phyloP scores from a whole-genome alignment of 2,329 filamentous ascomycete genomes.

The Colletotrichum plurivorum region DNA sequence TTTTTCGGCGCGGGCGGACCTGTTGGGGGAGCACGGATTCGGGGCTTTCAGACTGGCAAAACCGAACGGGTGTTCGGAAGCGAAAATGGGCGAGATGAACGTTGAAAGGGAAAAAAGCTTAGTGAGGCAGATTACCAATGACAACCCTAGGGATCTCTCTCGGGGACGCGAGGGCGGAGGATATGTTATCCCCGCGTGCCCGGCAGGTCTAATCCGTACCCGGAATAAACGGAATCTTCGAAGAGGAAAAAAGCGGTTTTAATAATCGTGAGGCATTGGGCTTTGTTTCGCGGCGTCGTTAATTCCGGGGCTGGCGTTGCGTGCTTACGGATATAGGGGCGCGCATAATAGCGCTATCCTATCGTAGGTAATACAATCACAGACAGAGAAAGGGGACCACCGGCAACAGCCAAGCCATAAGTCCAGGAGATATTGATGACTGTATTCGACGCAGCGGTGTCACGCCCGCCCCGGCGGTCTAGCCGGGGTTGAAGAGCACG shows the following conservation, averaged over 20 bases:
- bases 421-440: too few relatives aligned
- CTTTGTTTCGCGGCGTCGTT: neutral
- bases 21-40: neutral
- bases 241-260: neutral
- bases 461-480: too few relatives aligned
- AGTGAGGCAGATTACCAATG: neutral
- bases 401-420: too few relatives aligned
- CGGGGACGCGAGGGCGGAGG: too few relatives aligned
- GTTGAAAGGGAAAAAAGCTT: neutral
- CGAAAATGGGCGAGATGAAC: neutral
- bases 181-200: too few relatives aligned
- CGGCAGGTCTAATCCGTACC: neutral
- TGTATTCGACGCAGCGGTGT: too few relatives aligned
- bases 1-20: constrained; percentile 14
- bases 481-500: too few relatives aligned
- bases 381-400: too few relatives aligned
- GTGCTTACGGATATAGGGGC: neutral
- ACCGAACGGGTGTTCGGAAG: constrained; percentile 1
- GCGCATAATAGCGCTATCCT: too few relatives aligned
- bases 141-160: too few relatives aligned
- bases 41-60: constrained; percentile 8
- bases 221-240: neutral
- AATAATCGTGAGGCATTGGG: neutral
- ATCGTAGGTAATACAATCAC: too few relatives aligned
- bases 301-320: neutral